These are phyloP conservation scores for Aureobasidium pullulans DNA, from an alignment of 2,329 filamentous ascomycete species.

Conservation along the genomic window DNA sequence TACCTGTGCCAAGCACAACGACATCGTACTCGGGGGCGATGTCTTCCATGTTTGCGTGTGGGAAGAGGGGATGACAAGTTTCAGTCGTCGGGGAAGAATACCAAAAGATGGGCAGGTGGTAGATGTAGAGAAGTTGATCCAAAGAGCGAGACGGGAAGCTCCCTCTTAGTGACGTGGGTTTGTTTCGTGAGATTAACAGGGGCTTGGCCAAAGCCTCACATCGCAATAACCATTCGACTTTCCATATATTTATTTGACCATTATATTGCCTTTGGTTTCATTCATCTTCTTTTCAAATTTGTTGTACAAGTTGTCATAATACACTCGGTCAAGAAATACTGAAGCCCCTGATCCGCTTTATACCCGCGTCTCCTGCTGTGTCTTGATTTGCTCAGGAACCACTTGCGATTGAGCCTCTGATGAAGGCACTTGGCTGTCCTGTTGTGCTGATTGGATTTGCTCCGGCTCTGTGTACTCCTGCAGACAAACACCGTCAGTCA, in stretches of 20 bases:
- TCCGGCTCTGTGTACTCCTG: constrained; percentile 4
- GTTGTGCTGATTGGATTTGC: background rate
- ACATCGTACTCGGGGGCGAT: constrained; percentile 98
- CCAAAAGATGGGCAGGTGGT: background rate
- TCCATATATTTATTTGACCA: background rate
- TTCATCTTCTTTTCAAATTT: background rate
- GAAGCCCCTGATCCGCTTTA: background rate
- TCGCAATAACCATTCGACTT: background rate
- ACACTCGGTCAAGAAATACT: background rate
- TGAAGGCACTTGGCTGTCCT: background rate
- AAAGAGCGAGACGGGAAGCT: constrained; percentile 5
- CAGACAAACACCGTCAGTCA: background rate
- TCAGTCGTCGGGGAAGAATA: background rate
- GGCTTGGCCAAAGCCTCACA: constrained; percentile 10
- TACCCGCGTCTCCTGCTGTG: constrained; percentile 7
- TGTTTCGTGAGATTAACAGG: constrained; percentile 13
- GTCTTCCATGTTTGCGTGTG: constrained; percentile 71
- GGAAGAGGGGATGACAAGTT: background rate
- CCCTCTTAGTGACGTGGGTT: constrained; percentile 1
- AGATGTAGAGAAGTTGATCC: constrained; percentile 1
- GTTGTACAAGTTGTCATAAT: constrained; percentile 12
- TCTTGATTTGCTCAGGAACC: background rate
- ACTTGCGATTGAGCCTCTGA: constrained; percentile 4
- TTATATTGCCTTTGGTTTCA: background rate
- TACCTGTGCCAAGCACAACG: constrained; percentile 95